Base-by-base conservation (phyloP, 208 protist genomes). In the Pavlovales sp. region DNA sequence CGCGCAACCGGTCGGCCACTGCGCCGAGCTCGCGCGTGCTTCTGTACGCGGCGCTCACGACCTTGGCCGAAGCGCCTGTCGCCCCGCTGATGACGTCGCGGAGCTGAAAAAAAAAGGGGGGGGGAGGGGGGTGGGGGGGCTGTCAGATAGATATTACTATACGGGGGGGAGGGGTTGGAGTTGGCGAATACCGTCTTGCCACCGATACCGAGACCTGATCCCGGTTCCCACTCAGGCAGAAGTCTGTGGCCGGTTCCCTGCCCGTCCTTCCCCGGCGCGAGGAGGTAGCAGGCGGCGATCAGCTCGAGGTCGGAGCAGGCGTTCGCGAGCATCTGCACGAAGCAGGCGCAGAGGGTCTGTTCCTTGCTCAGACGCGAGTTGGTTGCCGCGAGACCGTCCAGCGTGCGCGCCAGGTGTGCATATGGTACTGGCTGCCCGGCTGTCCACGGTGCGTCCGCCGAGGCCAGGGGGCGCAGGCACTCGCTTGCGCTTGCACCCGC, bases 401-500 rank as follows among this genome's bases (percentile, higher is more conserved):
- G 44, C 22, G 85, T n/a, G 34, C 5, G 22, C 41, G 85, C 85
- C 34, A 88, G 0, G 44, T 82, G 85, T n/a, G 34, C 8, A 44
- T 88, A 88, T 28, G 85, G 85, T 34, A 79, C 75, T 4, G 75
- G 75, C 75, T 2, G n/a, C n/a, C n/a, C n/a, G n/a, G n/a, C n/a
- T n/a, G n/a, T n/a, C n/a, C n/a, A n/a, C 83, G 20, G 57, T 71
- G 20, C 57, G 57, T 28, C 71, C 22, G 71, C 71, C n/a, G 71
- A 7, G 71, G 71, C 71, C 32, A 76, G 71, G 71, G 71, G 71
- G 71, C 71, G 7, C 18, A 7, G 7, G 7, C 71, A 71, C 57
- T 28, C 28, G 20, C 28, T 71, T 71, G 57, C 57, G 57, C 57
- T 14, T 32, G 28, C 57, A 32, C 20, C 57, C 57, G 57, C 57